Percentiles rank a stretch among this genome's conserved stretches.
Evolutionary conservation across 129 eudicot species (phyloP).

Genomic region (Artemisia annua): DNA sequence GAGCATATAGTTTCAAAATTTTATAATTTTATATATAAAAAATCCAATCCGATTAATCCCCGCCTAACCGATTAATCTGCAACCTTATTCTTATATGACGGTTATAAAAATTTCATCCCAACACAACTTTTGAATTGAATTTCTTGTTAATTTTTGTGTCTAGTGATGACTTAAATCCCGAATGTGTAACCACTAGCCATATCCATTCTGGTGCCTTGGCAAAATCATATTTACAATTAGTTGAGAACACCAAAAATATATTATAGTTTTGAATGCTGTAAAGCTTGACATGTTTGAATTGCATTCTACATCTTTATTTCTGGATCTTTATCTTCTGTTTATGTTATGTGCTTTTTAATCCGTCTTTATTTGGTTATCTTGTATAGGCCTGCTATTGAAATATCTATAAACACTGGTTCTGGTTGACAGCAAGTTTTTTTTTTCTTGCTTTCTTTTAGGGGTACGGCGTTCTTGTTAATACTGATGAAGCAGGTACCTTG

Average conservation of each 20-base stretch:
- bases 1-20: too few relatives aligned
- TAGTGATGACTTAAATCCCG: not conserved
- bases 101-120: not conserved
- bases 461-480: slow-evolving; percentile 91
- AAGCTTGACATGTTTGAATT: not conserved
- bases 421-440: not conserved
- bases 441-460: slow-evolving; percentile 50
- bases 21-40: too few relatives aligned
- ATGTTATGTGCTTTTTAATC: not conserved
- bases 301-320: not conserved
- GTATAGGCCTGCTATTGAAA: slow-evolving; percentile 5
- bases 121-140: not conserved
- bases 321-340: not conserved
- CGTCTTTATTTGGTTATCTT: not conserved
- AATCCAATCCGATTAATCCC: too few relatives aligned
- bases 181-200: not conserved
- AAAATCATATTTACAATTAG: slow-evolving; percentile 5
- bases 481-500: slow-evolving; percentile 94
- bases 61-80: too few relatives aligned
- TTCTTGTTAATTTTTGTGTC: not conserved
- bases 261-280: slow-evolving; percentile 7
- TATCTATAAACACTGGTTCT: slow-evolving; percentile 6
- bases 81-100: too few relatives aligned
- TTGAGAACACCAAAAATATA: slow-evolving; percentile 2
- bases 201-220: slow-evolving; percentile 5